Evolutionary conservation across 768 basidiomycete genomes (phyloP), one percentile per base, ranked within the genome.

Genomic region (Boletus vinaceobasis): DNA sequence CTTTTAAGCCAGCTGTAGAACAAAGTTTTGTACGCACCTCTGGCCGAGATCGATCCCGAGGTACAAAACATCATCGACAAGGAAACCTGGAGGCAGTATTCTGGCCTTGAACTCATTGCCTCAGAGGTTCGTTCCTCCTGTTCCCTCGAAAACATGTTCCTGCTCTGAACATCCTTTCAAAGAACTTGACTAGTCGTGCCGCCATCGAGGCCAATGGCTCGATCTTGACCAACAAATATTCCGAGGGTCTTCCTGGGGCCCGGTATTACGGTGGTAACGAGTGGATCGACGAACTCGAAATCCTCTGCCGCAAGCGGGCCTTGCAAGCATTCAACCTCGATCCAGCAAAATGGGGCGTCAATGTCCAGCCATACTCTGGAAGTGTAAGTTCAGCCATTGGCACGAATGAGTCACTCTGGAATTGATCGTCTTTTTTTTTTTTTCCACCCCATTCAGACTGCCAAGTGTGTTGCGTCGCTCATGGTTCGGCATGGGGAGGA

Each of bases 161-260:
- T 10, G 10, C 3, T 38, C 29, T 47, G 4, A 59, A 29, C 44
- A 19, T 8, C 31, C 4, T 19, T 1, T 7, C 23, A 38, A 40
- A 96, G 96, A 98, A 98, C 79, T 77, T 99, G 81, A 98, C 97
- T 55, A 93, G 93, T 65, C 81, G 85, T 65, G 93, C 96, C 26
- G 87, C 91, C 49, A 95, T 98, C 88, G 91, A 98, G 75, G 96
- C 95, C 60, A 98, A 98, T 75, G 97, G 97, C 47, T 98, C 96
- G 52, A 95, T 99, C 71, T 74, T 98, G 70, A 98, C 96, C 71
- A 97, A 97, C 85, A 98, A 98, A 77, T 97, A 97, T 80, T 98
- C 97, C 21, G 97, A 98, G 76, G 97, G 97, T 79, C 91, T 98
- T 45, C 97, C 97, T n/a, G 85, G 84, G 52, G 95, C 94, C 43